Conservation (phyloP, 768 basidiomycete species). For the Trametes coccinea region DNA sequence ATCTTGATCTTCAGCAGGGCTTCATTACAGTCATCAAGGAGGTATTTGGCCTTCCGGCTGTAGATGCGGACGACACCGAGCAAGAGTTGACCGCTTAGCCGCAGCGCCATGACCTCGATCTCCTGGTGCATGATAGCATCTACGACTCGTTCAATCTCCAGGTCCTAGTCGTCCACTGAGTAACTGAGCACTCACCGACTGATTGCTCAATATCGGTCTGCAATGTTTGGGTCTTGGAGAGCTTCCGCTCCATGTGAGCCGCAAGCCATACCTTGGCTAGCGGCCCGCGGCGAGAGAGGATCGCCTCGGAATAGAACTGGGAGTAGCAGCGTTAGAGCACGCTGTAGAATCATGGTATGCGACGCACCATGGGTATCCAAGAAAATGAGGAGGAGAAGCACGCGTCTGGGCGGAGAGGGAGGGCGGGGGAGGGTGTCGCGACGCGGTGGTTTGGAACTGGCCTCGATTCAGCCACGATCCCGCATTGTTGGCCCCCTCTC, state of each 20-base stretch:
- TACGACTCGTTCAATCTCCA: slow-evolving; percentile 28
- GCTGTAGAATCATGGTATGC: background rate
- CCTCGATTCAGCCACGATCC: slow-evolving; percentile 15
- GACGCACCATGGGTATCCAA: slow-evolving; percentile 31
- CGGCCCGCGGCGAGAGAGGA: slow-evolving; percentile 90
- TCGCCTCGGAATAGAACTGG: slow-evolving; percentile 91
- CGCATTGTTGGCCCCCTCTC: background rate
- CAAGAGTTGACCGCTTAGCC: slow-evolving; percentile 94
- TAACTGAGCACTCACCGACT: slow-evolving; percentile 61
- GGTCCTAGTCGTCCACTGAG: background rate
- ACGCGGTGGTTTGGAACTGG: slow-evolving; percentile 18
- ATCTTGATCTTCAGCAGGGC: slow-evolving; percentile 94
- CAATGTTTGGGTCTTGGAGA: slow-evolving; percentile 92
- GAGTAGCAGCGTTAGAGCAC: background rate
- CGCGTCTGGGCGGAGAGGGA: slow-evolving; percentile 17
- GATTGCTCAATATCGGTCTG: slow-evolving; percentile 95
- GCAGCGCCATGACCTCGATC: slow-evolving; percentile 89
- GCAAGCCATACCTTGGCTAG: slow-evolving; percentile 98
- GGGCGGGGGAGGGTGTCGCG: slow-evolving; percentile 6
- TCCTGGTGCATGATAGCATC: slow-evolving; percentile 95
- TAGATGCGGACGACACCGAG: slow-evolving; percentile 98
- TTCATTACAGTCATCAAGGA: slow-evolving; percentile 97
- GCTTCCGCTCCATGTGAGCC: slow-evolving; percentile 97
- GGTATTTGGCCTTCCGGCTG: slow-evolving; percentile 95
- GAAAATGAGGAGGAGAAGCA: slow-evolving; percentile 13